Conservation (phyloP, 352 stramenopile genomes). For the Pythium aristosporum region DNA sequence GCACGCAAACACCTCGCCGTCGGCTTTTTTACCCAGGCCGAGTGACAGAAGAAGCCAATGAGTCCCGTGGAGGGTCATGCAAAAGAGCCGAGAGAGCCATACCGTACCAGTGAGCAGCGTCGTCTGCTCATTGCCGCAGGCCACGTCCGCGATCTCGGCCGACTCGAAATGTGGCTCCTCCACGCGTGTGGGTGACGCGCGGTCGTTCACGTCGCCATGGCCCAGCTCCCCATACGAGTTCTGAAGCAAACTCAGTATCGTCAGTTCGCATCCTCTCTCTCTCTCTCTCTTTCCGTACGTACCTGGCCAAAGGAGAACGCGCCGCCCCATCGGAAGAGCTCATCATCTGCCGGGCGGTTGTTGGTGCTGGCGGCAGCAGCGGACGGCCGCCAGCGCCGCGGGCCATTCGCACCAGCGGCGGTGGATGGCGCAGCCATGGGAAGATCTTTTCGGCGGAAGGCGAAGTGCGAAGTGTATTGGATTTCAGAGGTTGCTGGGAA, state of each 20-base stretch:
- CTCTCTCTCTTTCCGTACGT: not conserved
- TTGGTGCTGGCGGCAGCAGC: not conserved
- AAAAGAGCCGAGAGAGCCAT: not conserved
- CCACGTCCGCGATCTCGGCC: constrained; percentile 71
- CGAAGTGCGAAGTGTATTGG: not conserved
- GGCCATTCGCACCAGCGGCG: not conserved
- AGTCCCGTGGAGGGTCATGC: not conserved
- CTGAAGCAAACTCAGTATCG: constrained; percentile 29
- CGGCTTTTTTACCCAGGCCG: constrained; percentile 7
- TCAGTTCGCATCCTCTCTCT: not conserved
- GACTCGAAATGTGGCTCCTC: constrained; percentile 24
- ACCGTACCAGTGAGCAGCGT: constrained; percentile 69
- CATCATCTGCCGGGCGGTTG: not conserved
- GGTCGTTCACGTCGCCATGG: constrained; percentile 74
- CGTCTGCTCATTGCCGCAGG: constrained; percentile 91
- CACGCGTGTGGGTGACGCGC: constrained; percentile 55
- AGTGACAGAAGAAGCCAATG: not conserved
- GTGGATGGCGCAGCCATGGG: not conserved
- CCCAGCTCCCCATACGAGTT: constrained; percentile 93
- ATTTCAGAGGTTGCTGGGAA: constrained; percentile 3
- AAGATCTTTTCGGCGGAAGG: too few species aligned
- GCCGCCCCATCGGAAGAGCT: constrained; percentile 19
- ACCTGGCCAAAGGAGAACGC: constrained; percentile 28
- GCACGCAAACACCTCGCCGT: constrained; percentile 84
- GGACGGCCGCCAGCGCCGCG: not conserved